phyloP scores from a whole-genome alignment of 1,284 basidiomycete species.

The Exobasidium rhododendri region DNA sequence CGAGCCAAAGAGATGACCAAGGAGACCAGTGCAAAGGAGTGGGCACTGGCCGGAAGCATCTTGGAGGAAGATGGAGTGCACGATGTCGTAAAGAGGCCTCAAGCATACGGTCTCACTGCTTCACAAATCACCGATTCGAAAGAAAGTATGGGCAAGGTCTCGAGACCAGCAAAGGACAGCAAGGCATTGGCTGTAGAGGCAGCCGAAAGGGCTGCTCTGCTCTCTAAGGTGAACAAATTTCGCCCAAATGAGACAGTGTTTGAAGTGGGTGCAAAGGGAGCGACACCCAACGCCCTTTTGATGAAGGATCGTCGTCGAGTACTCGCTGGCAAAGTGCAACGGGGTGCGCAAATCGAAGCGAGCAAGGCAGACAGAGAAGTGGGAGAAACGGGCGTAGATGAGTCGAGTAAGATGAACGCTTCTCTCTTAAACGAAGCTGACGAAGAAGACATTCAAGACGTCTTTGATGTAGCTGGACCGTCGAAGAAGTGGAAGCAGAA shows the following conservation, averaged over 20 bases:
- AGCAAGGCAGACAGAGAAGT: slow-evolving; percentile 30
- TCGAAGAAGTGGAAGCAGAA: slow-evolving; percentile 34
- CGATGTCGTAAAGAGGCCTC: slow-evolving; percentile 59
- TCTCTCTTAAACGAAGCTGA: slow-evolving; percentile 63
- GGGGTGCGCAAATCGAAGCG: slow-evolving; percentile 28
- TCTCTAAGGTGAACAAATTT: slow-evolving; percentile 77
- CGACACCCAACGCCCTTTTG: slow-evolving; percentile 57
- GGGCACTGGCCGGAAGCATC: slow-evolving; percentile 64
- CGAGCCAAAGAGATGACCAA: slow-evolving; percentile 84
- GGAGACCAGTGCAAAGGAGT: slow-evolving; percentile 54
- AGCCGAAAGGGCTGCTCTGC: slow-evolving; percentile 63
- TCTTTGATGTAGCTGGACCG: slow-evolving; percentile 7
- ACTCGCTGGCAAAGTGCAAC: slow-evolving; percentile 63
- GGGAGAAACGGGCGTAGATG: not conserved
- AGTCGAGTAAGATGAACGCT: slow-evolving; percentile 31
- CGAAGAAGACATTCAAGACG: slow-evolving; percentile 65
- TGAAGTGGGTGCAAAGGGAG: slow-evolving; percentile 77
- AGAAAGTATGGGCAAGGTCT: not conserved
- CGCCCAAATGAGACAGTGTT: slow-evolving; percentile 85
- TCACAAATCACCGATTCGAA: not conserved
- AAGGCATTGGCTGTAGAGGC: slow-evolving; percentile 48
- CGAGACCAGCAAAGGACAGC: slow-evolving; percentile 14
- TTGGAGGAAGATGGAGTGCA: slow-evolving; percentile 69
- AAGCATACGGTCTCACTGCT: slow-evolving; percentile 31
- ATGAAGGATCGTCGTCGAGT: slow-evolving; percentile 87